A percentile compares a stretch with the other conserved stretches of the same genome.
These are phyloP conservation scores for Polygonum maritimum DNA, from an alignment of 148 eudicot genomes.

Conservation along the genomic window DNA sequence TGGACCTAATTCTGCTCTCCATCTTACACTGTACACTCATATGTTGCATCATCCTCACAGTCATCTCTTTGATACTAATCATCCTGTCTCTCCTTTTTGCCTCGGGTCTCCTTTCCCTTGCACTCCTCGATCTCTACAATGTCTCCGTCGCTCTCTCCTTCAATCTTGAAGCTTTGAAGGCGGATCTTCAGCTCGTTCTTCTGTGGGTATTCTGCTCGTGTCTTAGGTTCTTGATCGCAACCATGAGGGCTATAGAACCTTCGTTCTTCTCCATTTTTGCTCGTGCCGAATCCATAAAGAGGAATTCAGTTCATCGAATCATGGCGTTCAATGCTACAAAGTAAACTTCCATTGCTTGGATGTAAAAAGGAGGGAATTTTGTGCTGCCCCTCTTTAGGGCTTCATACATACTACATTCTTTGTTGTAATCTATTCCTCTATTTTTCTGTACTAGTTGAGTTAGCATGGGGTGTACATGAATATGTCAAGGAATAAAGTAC, in stretches of 20 bases:
- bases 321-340: neutral
- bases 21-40: neutral
- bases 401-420: neutral
- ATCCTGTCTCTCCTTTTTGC: neutral
- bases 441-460: too few relatives aligned
- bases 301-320: neutral
- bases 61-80: neutral
- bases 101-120: neutral
- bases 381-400: neutral
- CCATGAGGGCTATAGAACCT: neutral
- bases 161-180: neutral
- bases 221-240: neutral
- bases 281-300: neutral
- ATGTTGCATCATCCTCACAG: neutral
- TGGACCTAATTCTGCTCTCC: slow-evolving; percentile 4
- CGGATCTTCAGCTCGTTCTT: slow-evolving; percentile 2
- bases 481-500: too few relatives aligned
- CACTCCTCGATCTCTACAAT: neutral
- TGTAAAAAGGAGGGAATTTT: neutral
- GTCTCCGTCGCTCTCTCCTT: neutral
- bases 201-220: neutral
- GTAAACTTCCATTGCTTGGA: neutral
- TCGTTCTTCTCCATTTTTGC: neutral
- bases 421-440: neutral
- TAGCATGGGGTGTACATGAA: too few relatives aligned